Conservation (phyloP, 495 filamentous ascomycete genomes). For the Penicillium egyptiacum region DNA sequence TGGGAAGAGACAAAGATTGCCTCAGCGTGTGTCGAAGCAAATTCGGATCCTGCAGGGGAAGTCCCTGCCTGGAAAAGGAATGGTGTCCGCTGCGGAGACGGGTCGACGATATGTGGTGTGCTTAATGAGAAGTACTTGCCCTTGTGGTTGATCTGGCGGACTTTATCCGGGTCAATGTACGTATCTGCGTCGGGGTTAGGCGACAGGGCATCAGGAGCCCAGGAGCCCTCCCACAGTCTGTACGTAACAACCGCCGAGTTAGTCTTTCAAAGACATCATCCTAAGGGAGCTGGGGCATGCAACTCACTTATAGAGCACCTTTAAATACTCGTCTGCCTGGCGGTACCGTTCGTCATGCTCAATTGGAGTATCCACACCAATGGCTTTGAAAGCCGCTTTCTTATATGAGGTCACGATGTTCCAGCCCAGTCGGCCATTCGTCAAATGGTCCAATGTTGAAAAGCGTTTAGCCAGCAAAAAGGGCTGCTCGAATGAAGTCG, state of each 20-base stretch:
- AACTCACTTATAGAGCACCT: conserved; percentile 53
- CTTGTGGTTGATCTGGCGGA: conserved; percentile 59
- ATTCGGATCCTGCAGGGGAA: conserved; percentile 55
- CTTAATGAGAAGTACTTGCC: conserved; percentile 58
- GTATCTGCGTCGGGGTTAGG: conserved; percentile 49
- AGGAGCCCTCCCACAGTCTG: conserved; percentile 62
- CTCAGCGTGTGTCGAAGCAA: conserved; percentile 62
- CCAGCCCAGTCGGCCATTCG: conserved; percentile 60
- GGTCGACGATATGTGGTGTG: conserved; percentile 56
- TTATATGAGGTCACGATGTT: conserved; percentile 66
- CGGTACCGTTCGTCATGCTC: conserved; percentile 63
- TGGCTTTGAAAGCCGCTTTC: conserved; percentile 58
- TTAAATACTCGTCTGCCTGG: conserved; percentile 61
- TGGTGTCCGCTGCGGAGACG: conserved; percentile 62
- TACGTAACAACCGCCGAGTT: background rate
- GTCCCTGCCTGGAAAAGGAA: conserved; percentile 66
- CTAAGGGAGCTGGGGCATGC: background rate
- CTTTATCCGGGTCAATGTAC: conserved; percentile 55
- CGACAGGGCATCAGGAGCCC: conserved; percentile 54
- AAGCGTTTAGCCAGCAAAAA: conserved; percentile 59
- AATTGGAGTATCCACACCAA: conserved; percentile 55
- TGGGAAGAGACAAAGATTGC: conserved; percentile 62
- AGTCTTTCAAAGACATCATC: background rate
- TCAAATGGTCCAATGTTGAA: conserved; percentile 64
- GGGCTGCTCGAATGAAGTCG: conserved; percentile 59